phyloP scores from a whole-genome alignment of 495 filamentous ascomycete genomes.

The Evansstolkia leycettana region DNA sequence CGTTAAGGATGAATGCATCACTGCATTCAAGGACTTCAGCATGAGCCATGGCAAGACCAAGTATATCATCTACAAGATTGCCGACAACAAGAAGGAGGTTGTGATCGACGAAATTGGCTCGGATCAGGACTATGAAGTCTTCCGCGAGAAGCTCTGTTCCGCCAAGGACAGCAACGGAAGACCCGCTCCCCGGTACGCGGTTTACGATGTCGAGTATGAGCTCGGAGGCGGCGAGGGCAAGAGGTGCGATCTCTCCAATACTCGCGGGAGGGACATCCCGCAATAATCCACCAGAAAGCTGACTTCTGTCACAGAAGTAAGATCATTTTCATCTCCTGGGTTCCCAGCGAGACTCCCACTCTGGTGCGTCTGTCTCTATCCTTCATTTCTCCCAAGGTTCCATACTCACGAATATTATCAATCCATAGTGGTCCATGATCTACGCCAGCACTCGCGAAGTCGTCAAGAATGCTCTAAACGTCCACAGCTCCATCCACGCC shows the following conservation, averaged over 20 bases:
- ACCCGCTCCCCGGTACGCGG: conserved; percentile 68
- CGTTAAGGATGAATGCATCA: conserved; percentile 68
- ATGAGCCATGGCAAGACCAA: conserved; percentile 68
- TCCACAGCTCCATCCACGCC: conserved; percentile 78
- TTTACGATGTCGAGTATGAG: conserved; percentile 87
- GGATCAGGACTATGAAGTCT: conserved; percentile 56
- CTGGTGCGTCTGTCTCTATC: conserved; percentile 45
- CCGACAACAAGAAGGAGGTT: conserved; percentile 83
- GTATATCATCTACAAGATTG: conserved; percentile 95
- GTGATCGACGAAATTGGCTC: conserved; percentile 64
- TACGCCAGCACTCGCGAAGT: conserved; percentile 93
- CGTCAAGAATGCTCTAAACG: conserved; percentile 73
- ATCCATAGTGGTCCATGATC: conserved; percentile 57
- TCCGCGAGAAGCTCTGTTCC: conserved; percentile 66
- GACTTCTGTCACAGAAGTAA: conserved; percentile 54
- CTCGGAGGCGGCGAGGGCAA: conserved; percentile 68
- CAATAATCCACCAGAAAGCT: neutral
- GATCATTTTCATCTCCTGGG: conserved; percentile 93
- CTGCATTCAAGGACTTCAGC: conserved; percentile 81
- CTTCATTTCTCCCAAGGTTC: too few relatives aligned
- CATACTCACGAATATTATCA: conserved; percentile 12
- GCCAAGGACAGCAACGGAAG: conserved; percentile 56
- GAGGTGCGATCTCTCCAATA: conserved; percentile 57
- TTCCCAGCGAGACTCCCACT: conserved; percentile 69
- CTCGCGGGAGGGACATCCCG: neutral